Evolutionary conservation across 2,329 filamentous ascomycete species (phyloP), one percentile per base, ranked within the genome.

Genomic region (Botryosphaeria dothidea): DNA sequence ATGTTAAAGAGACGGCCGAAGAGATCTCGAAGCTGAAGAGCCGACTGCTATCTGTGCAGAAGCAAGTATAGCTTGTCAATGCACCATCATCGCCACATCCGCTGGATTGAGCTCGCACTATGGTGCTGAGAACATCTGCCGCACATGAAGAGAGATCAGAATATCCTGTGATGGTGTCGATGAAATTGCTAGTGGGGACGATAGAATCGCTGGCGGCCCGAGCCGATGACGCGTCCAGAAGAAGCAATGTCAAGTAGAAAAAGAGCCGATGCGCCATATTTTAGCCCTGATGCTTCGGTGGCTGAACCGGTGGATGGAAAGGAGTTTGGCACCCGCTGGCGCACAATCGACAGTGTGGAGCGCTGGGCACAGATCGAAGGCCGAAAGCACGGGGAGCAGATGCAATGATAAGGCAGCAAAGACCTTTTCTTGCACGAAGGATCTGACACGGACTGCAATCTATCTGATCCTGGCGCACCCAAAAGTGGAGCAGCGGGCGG

Each of bases 51-150:
- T 51, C 23, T 1, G 58, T 51, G 45, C 58, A 62, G 45, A 62
- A 62, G 45, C 58, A 62, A 1, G 58, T 51, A 25, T 62, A 62
- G 43, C 29, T 38, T 11, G 45, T 62, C 15, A 49, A 7, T 13
- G 19, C 21, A 3, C 4, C 1, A n/a, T 51, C 19, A 23, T 62
- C 58, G 3, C 58, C 58, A 27, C 58, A 62, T 9, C 58, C 58
- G 31, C 45, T 62, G 13, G 21, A 38, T 21, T 51, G 43, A 3
- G 19, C 58, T 13, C 58, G 21, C n/a, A 62, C 58, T 9, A 62
- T 49, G 13, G 58, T 62, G 31, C 58, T 62, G 9, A 60, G 56
- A 1, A 23, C 38, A 4, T 15, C 34, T 23, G 46, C 56, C 17
- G 56, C 56, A 41, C 56, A 60, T 15, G 38, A 29, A 0, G 56